A percentile compares a stretch with the other conserved stretches of the same genome.
Evolutionary conservation across 176 grass and related monocot genomes (phyloP).

Genomic region (Avena insularis): DNA sequence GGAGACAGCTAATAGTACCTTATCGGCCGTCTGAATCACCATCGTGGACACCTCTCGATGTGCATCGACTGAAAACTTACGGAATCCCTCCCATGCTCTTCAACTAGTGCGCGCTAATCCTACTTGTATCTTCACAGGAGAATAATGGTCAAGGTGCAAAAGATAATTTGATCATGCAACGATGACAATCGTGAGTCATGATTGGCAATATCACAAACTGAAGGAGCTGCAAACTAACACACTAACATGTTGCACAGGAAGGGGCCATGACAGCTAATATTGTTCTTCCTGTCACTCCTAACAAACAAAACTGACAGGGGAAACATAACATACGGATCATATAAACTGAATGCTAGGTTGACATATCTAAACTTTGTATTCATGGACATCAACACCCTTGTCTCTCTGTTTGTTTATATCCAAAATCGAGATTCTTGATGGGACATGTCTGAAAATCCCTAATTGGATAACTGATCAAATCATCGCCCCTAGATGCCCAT

Average conservation of each 20-base stretch:
- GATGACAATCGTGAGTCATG: slow-evolving; percentile 22
- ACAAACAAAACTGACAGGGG: slow-evolving; percentile 26
- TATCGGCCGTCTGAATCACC: slow-evolving; percentile 32
- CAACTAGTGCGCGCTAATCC: slow-evolving; percentile 9
- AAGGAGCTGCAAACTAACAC: slow-evolving; percentile 17
- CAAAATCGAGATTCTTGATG: slow-evolving; percentile 19
- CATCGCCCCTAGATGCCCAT: slow-evolving; percentile 33
- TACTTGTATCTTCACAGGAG: slow-evolving; percentile 11
- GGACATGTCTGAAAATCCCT: slow-evolving; percentile 13
- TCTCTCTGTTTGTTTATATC: neutral
- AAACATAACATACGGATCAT: neutral
- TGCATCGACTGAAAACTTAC: slow-evolving; percentile 15
- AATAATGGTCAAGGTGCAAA: neutral
- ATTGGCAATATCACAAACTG: slow-evolving; percentile 12
- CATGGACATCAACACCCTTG: slow-evolving; percentile 17
- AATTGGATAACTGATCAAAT: slow-evolving; percentile 44
- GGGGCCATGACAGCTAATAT: slow-evolving; percentile 35
- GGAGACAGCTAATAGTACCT: neutral
- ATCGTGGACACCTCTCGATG: neutral
- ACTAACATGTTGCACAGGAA: slow-evolving; percentile 27
- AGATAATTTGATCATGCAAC: slow-evolving; percentile 9
- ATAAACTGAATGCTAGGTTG: slow-evolving; percentile 6
- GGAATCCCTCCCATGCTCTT: slow-evolving; percentile 35
- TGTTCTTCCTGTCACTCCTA: slow-evolving; percentile 31
- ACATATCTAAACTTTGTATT: neutral